These are phyloP conservation scores for Westerdykella ornata DNA, from an alignment of 2,329 filamentous ascomycete species.

Conservation along the genomic window DNA sequence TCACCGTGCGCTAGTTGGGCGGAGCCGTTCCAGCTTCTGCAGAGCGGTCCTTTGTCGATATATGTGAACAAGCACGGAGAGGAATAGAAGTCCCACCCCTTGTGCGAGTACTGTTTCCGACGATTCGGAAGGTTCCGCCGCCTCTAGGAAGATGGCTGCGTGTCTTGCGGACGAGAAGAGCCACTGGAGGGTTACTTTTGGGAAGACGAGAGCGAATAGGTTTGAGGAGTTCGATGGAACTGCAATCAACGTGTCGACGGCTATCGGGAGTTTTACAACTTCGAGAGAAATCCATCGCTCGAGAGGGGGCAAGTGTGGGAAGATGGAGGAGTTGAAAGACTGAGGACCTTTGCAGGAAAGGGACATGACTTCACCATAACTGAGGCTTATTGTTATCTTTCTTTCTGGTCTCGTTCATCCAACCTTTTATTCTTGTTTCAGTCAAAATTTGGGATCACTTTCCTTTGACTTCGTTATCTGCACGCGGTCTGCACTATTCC, in stretches of 20 bases:
- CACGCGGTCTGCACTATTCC: no score
- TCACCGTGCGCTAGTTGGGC: slow-evolving; percentile 19
- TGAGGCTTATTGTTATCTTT: no score
- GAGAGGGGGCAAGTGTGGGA: no score
- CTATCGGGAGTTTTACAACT: no score
- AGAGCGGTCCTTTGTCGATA: slow-evolving; percentile 21
- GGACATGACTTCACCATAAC: no score
- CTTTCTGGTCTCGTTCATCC: no score
- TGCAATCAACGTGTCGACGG: not conserved
- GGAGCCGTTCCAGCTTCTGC: slow-evolving; percentile 23
- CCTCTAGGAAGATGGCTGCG: slow-evolving; percentile 20
- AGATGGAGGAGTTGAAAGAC: no score
- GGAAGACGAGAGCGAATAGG: slow-evolving; percentile 8
- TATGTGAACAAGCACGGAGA: slow-evolving; percentile 22
- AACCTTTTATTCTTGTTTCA: no score
- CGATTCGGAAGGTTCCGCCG: slow-evolving; percentile 19
- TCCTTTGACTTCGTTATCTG: no score
- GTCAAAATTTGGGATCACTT: no score
- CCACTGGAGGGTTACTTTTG: slow-evolving; percentile 26
- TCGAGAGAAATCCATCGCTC: no score
- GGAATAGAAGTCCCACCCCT: slow-evolving; percentile 12
- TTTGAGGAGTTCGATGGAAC: not conserved
- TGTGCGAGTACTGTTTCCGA: slow-evolving; percentile 27
- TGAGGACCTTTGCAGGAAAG: no score
- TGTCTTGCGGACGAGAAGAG: slow-evolving; percentile 22